These are phyloP conservation scores for Rhodamnia argentea DNA, from an alignment of 345 rosid species.

Conservation along the genomic window DNA sequence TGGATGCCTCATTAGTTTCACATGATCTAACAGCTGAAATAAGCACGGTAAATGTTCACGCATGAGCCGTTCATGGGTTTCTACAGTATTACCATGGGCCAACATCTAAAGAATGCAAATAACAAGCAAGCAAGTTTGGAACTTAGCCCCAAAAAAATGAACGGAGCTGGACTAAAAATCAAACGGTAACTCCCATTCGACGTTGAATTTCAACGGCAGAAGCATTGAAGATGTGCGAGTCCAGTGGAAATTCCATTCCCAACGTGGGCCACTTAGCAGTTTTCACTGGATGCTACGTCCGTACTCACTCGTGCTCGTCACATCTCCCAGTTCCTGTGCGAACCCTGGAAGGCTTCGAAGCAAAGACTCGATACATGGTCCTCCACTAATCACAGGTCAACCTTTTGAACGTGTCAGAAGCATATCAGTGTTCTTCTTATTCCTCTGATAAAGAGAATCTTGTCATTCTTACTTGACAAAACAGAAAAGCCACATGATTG, in stretches of 20 bases:
- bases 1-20: background rate
- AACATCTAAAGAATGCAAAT: background rate
- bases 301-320: background rate
- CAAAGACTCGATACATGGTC: background rate
- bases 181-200: background rate
- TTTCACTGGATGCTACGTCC: background rate
- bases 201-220: background rate
- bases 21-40: background rate
- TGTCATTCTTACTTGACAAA: background rate
- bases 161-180: background rate
- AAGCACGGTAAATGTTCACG: background rate
- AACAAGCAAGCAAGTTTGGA: background rate
- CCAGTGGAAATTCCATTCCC: background rate
- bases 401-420: background rate
- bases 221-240: background rate
- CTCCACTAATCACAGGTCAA: background rate
- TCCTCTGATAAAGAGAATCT: background rate
- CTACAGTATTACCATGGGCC: background rate
- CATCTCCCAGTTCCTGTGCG: background rate
- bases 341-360: background rate
- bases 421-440: background rate
- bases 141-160: background rate
- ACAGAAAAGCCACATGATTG: background rate
- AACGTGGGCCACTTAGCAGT: background rate
- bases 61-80: background rate